Conservation (phyloP, 805 yeast genomes). For the Schwanniomyces vanrijiae region DNA sequence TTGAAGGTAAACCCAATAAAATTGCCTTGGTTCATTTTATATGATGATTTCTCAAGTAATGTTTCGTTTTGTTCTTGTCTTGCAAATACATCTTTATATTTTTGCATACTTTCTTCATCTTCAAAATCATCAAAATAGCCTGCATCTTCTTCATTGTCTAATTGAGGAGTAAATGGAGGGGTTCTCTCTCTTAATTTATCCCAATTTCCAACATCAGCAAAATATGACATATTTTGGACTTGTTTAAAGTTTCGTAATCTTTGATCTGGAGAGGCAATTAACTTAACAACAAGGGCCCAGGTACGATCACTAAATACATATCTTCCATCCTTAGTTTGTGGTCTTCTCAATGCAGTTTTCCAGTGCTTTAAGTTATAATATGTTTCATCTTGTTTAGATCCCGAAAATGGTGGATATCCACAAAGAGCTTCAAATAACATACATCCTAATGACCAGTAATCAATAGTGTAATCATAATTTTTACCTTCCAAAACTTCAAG, state of each 20-base stretch:
- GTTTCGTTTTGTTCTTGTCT: constrained; percentile 84
- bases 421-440: constrained; percentile 94
- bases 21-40: constrained; percentile 49
- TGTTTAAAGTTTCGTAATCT: constrained; percentile 81
- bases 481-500: constrained; percentile 94
- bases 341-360: constrained; percentile 85
- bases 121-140: constrained; percentile 98
- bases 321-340: constrained; percentile 87
- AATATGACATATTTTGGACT: constrained; percentile 76
- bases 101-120: constrained; percentile 95
- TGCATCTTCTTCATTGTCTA: constrained; percentile 96
- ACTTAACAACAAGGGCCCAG: constrained; percentile 80
- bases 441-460: constrained; percentile 98
- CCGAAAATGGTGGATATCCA: constrained; percentile 97
- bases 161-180: constrained; percentile 96
- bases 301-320: constrained; percentile 94
- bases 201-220: constrained; percentile 77
- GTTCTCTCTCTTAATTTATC: constrained; percentile 60
- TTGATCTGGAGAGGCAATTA: constrained; percentile 76
- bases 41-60: constrained; percentile 62
- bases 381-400: constrained; percentile 90
- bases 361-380: constrained; percentile 91
- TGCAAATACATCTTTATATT: constrained; percentile 94
- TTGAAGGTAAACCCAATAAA: constrained; percentile 96
- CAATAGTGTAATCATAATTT: constrained; percentile 92